Evolutionary conservation across 2,329 filamentous ascomycete genomes (phyloP), one percentile per base, ranked within the genome.

Genomic region (Claviceps maximensis): DNA sequence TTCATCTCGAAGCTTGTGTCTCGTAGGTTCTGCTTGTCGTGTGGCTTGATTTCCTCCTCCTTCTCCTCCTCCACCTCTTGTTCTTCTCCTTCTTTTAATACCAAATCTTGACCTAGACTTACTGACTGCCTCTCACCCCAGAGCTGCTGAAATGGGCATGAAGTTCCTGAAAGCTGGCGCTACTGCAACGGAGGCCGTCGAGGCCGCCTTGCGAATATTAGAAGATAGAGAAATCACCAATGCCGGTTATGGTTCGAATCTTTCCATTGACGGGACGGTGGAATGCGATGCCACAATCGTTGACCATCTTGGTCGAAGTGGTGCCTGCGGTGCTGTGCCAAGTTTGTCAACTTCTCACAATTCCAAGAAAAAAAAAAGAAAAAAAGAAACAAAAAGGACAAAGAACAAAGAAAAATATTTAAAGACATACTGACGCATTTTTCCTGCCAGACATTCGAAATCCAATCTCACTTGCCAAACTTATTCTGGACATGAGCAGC

Each of bases 161-260:
- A 77, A 77, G 50, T 77, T 94, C 56, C 73, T 98, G 55, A 86
- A 80, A 61, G 80, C 78, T 57, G 93, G 93, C 25, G 86, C 84
- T 10, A 82, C 83, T 44, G 88, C 93, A 4, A 76, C 91, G 4
- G 89, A 97, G 63, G 93, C 90, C 17, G 86, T 96, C 23, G 93
- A 96, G 68, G 84, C 86, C 50, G 89, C 93, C 31, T 82, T 98
- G 62, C 87, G 85, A 59, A 76, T 88, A 21, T 80, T 98, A 19
- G 93, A 98, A 69, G 88, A 98, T 65, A 84, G 86, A 54, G 89
- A 96, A 62, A 94, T 98, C 59, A 98, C 94, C 38, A 98, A 98
- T 66, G 87, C 91, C 40, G 93, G 93, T 0, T 97, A 87, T 65
- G 93, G 94, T 47, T 98, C 93, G 69, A 98, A 98, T 62, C 74